These are phyloP conservation scores for Dichotomopilus funicola DNA, from an alignment of 2,329 filamentous ascomycete species.

Conservation along the genomic window DNA sequence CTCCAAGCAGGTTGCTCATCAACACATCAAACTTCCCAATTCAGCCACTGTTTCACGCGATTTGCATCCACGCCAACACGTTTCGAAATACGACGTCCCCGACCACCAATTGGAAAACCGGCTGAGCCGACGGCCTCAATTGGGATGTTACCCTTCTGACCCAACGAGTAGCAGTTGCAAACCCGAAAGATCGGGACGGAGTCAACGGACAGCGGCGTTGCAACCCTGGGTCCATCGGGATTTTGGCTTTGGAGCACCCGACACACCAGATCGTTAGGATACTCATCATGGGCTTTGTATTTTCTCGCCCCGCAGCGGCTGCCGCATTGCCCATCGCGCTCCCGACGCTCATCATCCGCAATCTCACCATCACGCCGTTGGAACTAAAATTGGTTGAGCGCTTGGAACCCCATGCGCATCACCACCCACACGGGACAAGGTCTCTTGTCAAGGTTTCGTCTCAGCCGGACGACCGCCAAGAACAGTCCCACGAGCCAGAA, in stretches of 20 bases:
- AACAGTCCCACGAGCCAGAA: slow-evolving; percentile 19
- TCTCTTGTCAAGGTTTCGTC: slow-evolving; percentile 40
- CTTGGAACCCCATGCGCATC: slow-evolving; percentile 49
- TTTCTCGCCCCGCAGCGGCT: slow-evolving; percentile 7
- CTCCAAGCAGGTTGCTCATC: no score
- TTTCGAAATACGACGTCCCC: background rate
- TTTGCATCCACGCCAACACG: background rate
- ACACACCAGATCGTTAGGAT: background rate
- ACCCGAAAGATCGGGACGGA: no score
- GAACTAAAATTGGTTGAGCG: slow-evolving; percentile 67
- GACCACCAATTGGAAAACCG: background rate
- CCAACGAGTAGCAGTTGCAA: no score
- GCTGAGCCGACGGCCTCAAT: background rate
- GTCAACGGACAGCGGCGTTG: no score
- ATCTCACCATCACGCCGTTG: slow-evolving; percentile 68
- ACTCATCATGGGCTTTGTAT: slow-evolving; percentile 6
- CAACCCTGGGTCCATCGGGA: no score
- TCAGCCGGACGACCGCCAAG: slow-evolving; percentile 24
- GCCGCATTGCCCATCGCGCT: slow-evolving; percentile 1
- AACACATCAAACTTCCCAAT: no score
- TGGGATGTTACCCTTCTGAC: background rate
- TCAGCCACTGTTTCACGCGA: no score
- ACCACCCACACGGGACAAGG: slow-evolving; percentile 32
- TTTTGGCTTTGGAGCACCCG: background rate
- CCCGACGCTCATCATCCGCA: slow-evolving; percentile 63